Conservation (phyloP, 1,139 yeast genomes). For the Suhomyces guaymorum region DNA sequence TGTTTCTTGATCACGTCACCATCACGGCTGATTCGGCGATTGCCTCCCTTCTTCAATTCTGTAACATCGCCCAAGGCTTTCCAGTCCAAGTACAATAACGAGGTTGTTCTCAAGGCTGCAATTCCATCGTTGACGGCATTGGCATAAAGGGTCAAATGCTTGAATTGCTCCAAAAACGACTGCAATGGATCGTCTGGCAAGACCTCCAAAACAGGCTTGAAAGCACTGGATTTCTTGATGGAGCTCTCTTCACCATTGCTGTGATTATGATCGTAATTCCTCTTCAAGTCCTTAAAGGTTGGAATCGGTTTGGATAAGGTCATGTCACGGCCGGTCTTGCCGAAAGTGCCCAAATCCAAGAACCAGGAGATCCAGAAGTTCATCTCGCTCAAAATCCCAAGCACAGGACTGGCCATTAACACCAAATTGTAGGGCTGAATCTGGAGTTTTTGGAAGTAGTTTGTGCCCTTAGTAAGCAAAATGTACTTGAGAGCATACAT, state of each 20-base stretch:
- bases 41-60: constrained; percentile 22
- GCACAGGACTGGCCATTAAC: constrained; percentile 28
- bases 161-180: constrained; percentile 19
- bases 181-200: constrained; percentile 29
- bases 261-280: constrained; percentile 8
- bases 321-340: constrained; percentile 30
- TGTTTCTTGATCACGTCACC: constrained; percentile 1
- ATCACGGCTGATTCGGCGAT: neutral
- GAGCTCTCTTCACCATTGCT: constrained; percentile 4
- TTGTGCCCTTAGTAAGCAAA: constrained; percentile 19
- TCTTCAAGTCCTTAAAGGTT: constrained; percentile 12
- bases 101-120: constrained; percentile 28
- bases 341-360: constrained; percentile 28
- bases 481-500: constrained; percentile 27
- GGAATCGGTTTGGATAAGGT: constrained; percentile 25
- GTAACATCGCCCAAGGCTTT: constrained; percentile 35
- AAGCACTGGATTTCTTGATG: constrained; percentile 11
- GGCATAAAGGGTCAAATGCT: constrained; percentile 26
- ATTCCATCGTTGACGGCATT: constrained; percentile 31
- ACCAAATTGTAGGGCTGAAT: constrained; percentile 26
- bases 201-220: constrained; percentile 24
- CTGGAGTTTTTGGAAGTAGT: constrained; percentile 17
- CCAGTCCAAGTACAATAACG: constrained; percentile 28
- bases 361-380: constrained; percentile 27
- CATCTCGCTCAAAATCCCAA: constrained; percentile 29